Percentiles rank a stretch among this genome's conserved stretches.
These are phyloP conservation scores for Fusarium pseudoanthophilum DNA, from an alignment of 2,329 filamentous ascomycete species.

Conservation along the genomic window DNA sequence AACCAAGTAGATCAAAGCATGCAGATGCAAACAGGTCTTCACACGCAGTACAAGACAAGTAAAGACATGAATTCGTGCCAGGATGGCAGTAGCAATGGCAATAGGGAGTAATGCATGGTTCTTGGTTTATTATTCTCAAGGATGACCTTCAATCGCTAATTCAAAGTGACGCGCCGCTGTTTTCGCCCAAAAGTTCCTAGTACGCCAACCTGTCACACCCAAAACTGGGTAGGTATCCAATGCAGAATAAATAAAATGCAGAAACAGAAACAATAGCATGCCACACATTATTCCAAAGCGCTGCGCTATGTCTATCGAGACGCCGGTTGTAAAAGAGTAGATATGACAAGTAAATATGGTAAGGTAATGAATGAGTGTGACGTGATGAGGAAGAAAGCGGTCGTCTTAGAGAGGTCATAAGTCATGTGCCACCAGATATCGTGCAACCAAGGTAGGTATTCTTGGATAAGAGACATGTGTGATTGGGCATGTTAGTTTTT, in stretches of 20 bases:
- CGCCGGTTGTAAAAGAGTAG: neutral
- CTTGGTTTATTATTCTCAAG: conserved; percentile 22
- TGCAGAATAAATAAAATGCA: conserved; percentile 11
- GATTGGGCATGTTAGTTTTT: neutral
- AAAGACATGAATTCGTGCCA: neutral
- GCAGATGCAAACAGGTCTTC: neutral
- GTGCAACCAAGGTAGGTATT: conserved; percentile 14
- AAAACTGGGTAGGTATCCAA: neutral
- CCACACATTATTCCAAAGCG: neutral
- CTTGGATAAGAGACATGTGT: conserved; percentile 1
- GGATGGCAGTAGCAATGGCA: neutral
- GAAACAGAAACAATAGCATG: neutral
- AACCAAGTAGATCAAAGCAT: neutral
- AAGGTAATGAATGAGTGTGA: conserved; percentile 25
- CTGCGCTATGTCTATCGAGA: conserved; percentile 4
- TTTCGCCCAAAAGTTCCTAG: neutral
- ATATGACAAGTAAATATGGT: conserved; percentile 16
- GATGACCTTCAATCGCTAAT: conserved; percentile 5
- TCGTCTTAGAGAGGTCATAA: conserved; percentile 32
- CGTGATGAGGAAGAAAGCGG: conserved; percentile 1
- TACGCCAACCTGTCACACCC: conserved; percentile 24
- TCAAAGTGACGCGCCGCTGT: conserved; percentile 14
- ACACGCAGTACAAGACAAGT: neutral
- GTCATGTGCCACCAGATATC: conserved; percentile 29
- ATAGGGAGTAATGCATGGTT: neutral